These are phyloP conservation scores for Naganishia sp. DNA, from an alignment of 1,284 basidiomycete genomes.

Conservation along the genomic window DNA sequence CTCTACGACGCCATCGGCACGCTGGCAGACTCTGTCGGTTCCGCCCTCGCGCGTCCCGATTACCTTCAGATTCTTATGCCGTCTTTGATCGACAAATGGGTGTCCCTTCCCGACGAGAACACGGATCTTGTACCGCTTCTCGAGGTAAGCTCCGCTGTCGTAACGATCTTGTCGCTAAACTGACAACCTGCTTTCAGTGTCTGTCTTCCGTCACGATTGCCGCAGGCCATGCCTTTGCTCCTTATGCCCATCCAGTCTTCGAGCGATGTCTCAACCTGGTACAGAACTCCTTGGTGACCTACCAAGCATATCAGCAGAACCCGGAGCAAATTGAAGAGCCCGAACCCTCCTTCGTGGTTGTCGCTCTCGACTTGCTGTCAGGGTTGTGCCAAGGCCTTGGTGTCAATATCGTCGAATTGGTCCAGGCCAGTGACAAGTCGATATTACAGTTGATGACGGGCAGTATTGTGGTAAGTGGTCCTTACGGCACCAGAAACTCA, in stretches of 20 bases:
- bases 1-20: slow-evolving; percentile 98
- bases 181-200: slow-evolving; percentile 63
- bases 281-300: slow-evolving; percentile 74
- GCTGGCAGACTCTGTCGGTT: slow-evolving; percentile 91
- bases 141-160: slow-evolving; percentile 63
- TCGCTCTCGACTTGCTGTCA: slow-evolving; percentile 91
- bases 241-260: slow-evolving; percentile 89
- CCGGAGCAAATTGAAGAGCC: slow-evolving; percentile 82
- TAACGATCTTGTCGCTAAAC: no score
- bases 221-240: slow-evolving; percentile 85
- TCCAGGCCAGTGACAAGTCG: slow-evolving; percentile 68
- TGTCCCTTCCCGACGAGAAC: slow-evolving; percentile 83
- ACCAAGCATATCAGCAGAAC: slow-evolving; percentile 64
- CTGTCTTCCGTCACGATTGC: slow-evolving; percentile 96
- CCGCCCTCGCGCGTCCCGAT: slow-evolving; percentile 77
- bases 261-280: slow-evolving; percentile 88
- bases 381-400: slow-evolving; percentile 94
- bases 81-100: slow-evolving; percentile 86
- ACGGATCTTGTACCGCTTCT: slow-evolving; percentile 91
- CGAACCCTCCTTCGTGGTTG: slow-evolving; percentile 93
- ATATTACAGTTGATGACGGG: slow-evolving; percentile 76
- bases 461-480: slow-evolving; percentile 67
- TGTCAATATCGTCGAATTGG: slow-evolving; percentile 69
- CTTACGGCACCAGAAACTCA: not conserved
- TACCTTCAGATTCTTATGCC: slow-evolving; percentile 97